Evolutionary conservation across 2,329 filamentous ascomycete genomes (phyloP).

Genomic region (Alternaria gaisen): DNA sequence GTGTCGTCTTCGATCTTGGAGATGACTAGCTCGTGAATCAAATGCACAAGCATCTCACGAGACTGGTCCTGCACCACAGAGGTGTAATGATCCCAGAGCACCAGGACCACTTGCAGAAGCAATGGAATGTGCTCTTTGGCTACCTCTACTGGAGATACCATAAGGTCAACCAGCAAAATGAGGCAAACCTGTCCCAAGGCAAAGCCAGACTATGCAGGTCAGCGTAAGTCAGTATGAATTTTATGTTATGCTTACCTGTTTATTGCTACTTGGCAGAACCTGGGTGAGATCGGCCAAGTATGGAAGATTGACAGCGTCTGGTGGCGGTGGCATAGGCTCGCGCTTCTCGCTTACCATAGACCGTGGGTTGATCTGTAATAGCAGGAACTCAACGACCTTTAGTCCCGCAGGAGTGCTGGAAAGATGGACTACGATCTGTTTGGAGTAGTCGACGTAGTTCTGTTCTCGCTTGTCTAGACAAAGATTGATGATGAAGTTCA

Average conservation of each 20-base stretch:
- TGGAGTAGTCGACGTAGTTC: slow-evolving; percentile 97
- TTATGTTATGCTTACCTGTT: slow-evolving; percentile 30
- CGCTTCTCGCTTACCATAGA: slow-evolving; percentile 96
- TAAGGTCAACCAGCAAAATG: slow-evolving; percentile 92
- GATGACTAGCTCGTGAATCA: slow-evolving; percentile 95
- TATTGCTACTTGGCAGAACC: slow-evolving; percentile 42
- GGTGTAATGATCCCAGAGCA: slow-evolving; percentile 98
- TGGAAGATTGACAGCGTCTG: slow-evolving; percentile 78
- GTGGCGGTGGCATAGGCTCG: slow-evolving; percentile 61
- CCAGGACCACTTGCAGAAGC: slow-evolving; percentile 87
- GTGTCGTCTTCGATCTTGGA: slow-evolving; percentile 75
- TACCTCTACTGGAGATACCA: slow-evolving; percentile 89
- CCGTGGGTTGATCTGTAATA: slow-evolving; percentile 90
- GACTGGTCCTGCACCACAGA: slow-evolving; percentile 95
- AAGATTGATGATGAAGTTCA: slow-evolving; percentile 95
- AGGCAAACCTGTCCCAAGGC: slow-evolving; percentile 92
- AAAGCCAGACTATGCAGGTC: slow-evolving; percentile 70
- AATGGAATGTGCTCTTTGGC: slow-evolving; percentile 82
- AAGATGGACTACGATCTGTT: slow-evolving; percentile 96
- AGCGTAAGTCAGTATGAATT: slow-evolving; percentile 12
- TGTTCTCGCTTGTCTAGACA: slow-evolving; percentile 95
- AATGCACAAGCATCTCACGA: slow-evolving; percentile 95
- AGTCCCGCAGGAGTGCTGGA: slow-evolving; percentile 85
- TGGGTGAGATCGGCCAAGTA: slow-evolving; percentile 75
- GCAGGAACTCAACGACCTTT: slow-evolving; percentile 91